Conservation (phyloP, 495 filamentous ascomycete genomes). For the Talaromyces nanjingensis region DNA sequence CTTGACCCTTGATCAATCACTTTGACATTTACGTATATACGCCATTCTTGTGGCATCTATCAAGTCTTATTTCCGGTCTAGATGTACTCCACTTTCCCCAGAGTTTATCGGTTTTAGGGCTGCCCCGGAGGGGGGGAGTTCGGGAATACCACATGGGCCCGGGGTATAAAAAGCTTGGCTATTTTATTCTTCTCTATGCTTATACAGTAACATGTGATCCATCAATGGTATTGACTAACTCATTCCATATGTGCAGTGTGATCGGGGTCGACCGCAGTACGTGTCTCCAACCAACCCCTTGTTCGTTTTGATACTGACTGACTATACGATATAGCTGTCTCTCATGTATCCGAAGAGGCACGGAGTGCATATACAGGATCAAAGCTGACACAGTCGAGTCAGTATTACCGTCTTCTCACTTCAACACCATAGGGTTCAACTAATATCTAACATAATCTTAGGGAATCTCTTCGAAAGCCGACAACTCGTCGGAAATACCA, state of each 20-base stretch:
- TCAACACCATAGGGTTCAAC: not conserved
- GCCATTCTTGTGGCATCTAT: not conserved
- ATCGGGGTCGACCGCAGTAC: conserved; percentile 11
- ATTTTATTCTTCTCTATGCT: not conserved
- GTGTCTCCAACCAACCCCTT: conserved; percentile 6
- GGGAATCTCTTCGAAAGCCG: conserved; percentile 12
- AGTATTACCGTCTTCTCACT: conserved; percentile 34
- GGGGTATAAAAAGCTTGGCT: not conserved
- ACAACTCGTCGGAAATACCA: conserved; percentile 16
- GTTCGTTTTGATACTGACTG: not conserved
- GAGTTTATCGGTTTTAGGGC: not conserved
- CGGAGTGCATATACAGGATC: conserved; percentile 10
- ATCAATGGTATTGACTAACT: not conserved
- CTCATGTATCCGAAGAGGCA: conserved; percentile 10
- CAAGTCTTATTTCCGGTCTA: not conserved
- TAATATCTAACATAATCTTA: conserved; percentile 15
- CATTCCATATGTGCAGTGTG: conserved; percentile 1
- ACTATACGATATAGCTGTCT: conserved; percentile 5
- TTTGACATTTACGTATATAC: not conserved
- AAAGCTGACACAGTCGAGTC: conserved; percentile 8
- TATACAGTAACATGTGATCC: not conserved
- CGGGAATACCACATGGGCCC: not conserved
- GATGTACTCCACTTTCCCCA: not conserved
- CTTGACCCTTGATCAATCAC: not conserved
- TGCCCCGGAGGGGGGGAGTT: not conserved